Conservation (phyloP, 768 basidiomycete species). For the Suillus discolor region DNA sequence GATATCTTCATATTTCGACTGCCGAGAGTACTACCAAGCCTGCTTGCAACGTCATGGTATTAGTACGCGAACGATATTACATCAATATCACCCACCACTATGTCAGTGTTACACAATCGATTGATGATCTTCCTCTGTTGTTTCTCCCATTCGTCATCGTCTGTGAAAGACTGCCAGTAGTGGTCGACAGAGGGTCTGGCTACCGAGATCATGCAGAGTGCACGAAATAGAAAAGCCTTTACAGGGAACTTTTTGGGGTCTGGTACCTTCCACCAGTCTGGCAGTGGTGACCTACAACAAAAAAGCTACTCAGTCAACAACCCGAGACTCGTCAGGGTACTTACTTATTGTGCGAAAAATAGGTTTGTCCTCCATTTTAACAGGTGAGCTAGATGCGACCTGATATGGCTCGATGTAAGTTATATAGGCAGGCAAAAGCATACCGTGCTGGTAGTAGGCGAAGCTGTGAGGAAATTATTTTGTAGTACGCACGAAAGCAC, state of each 20-base stretch:
- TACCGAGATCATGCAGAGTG: background rate
- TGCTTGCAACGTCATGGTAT: background rate
- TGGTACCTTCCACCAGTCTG: background rate
- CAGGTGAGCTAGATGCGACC: background rate
- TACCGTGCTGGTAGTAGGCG: background rate
- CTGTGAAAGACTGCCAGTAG: background rate
- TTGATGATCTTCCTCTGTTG: background rate
- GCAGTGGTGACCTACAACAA: background rate
- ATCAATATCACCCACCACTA: background rate
- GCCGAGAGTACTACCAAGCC: background rate
- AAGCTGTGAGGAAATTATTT: background rate
- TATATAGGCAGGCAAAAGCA: background rate
- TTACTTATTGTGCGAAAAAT: background rate
- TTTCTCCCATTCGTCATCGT: background rate
- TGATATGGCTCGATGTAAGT: background rate
- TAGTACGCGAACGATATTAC: background rate
- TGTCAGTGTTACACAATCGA: background rate
- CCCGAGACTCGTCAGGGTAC: background rate
- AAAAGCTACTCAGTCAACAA: background rate
- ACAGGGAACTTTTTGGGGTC: background rate
- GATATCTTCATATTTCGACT: background rate
- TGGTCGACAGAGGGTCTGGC: background rate
- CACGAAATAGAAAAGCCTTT: background rate
- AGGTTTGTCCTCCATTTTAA: background rate
- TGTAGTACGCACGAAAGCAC: background rate